phyloP scores from a whole-genome alignment of 805 yeast genomes.

The Schizosaccharomyces octosporus region DNA sequence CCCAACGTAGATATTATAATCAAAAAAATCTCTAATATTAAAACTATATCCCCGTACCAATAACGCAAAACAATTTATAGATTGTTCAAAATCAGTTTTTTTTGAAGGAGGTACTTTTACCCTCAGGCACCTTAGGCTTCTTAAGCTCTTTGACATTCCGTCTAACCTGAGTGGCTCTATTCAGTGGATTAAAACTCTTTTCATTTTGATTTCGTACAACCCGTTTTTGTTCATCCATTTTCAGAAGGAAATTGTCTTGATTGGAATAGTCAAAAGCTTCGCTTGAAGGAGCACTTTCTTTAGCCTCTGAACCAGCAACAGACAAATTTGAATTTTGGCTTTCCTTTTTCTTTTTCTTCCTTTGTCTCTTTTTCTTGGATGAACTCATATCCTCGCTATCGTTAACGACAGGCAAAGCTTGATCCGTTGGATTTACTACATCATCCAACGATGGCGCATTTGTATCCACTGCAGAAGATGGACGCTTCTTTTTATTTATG shows the following conservation, averaged over 20 bases:
- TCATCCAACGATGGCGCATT: background rate
- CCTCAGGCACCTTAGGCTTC: background rate
- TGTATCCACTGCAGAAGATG: background rate
- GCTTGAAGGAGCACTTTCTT: background rate
- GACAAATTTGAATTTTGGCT: background rate
- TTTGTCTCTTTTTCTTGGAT: background rate
- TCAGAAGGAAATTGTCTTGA: background rate
- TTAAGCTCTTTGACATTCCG: background rate
- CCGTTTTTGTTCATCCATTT: background rate
- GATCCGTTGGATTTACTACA: background rate
- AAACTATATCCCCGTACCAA: no score
- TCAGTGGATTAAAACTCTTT: background rate
- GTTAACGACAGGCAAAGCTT: background rate
- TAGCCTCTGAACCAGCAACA: background rate
- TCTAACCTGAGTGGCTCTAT: background rate
- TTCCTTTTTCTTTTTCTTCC: background rate
- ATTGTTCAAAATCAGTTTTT: no score
- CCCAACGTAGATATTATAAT: no score
- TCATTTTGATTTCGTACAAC: no score
- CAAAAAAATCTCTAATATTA: no score
- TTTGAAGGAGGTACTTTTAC: background rate
- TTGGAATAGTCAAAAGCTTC: background rate
- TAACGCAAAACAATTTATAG: no score
- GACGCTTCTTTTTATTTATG: background rate
- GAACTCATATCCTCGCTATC: background rate